Evolutionary conservation across 805 yeast genomes (phyloP), one percentile per base, ranked within the genome.

Genomic region (Ascoidea rubescens): DNA sequence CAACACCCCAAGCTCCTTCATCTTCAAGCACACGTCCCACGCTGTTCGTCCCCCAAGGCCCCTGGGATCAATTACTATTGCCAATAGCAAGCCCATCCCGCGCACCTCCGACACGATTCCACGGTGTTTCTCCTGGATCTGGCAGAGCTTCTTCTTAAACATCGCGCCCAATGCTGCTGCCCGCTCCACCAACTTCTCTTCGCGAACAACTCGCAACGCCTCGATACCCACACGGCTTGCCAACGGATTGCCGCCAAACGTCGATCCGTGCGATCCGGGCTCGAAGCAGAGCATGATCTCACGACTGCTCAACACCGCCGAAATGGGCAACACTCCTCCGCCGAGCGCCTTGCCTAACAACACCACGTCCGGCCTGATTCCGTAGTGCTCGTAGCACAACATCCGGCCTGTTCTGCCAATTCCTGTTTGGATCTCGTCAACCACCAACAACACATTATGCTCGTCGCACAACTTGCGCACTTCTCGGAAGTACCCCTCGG

Each of bases 371-470:
- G 98, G 98, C 67, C 84, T 84, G 8, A 10, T 14, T 10, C 14
- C 14, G 55, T 83, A 82, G 69, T 91, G 97, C 71, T 91, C 95
- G 69, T 81, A 83, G 67, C 96, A 88, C 56, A 91, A 76, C 77
- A 91, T 75, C 72, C 86, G 87, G 64, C 98, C 98, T 32, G 98
- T 91, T 76, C 98, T 84, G 49, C 95, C 98, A 66, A 91, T 80
- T 69, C 98, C 98, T 31, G 98, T 90, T 72, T 91, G 98, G 65
- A 91, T 88, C 74, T 91, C 98, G 67, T 91, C 98, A 64, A 96
- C 88, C 69, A 91, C 90, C 62, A 91, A 78, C 65, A 91, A 73
- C 42, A 87, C 90, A 62, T 91, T 89, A 75, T 90, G 74, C 68
- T 88, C 71, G 61, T 79, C 79, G 72, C 96, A 88, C 56, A 88